Percentiles rank a stretch among this genome's conserved stretches.
phyloP scores from a whole-genome alignment of 495 filamentous ascomycete species.

The Podospora pseudocomata region DNA sequence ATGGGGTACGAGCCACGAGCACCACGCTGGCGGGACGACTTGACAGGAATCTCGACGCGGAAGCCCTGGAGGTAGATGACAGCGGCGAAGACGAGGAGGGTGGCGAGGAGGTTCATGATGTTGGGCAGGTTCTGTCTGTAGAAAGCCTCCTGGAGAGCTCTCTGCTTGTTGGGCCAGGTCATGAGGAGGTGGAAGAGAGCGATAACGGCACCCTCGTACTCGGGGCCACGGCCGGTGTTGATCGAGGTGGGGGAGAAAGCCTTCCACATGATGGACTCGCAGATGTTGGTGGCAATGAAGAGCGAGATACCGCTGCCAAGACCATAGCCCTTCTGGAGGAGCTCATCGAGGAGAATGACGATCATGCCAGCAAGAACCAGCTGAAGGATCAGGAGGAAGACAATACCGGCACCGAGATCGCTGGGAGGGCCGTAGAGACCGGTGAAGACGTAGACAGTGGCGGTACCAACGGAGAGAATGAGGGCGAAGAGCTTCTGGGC shows the following conservation, averaged over 20 bases:
- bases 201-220: conserved; percentile 99
- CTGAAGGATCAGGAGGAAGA: conserved; percentile 94
- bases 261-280: conserved; percentile 99
- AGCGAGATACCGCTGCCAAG: conserved; percentile 97
- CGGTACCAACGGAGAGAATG: conserved; percentile 94
- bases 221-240: conserved; percentile 97
- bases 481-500: conserved; percentile 99
- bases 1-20: conserved; percentile 83
- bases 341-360: conserved; percentile 98
- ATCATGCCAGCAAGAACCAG: conserved; percentile 94
- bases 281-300: conserved; percentile 99
- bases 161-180: conserved; percentile 98
- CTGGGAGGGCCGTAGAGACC: conserved; percentile 95
- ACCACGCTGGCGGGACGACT: conserved; percentile 97
- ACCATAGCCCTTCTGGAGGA: conserved; percentile 99
- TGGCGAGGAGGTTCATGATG: conserved; percentile 97
- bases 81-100: conserved; percentile 86
- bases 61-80: conserved; percentile 99
- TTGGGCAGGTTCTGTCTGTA: conserved; percentile 99
- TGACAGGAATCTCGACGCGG: conserved; percentile 99
- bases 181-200: conserved; percentile 96
- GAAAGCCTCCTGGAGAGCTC: conserved; percentile 95
- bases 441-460: conserved; percentile 93
- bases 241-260: conserved; percentile 98
- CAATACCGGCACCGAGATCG: conserved; percentile 95